Evolutionary conservation across 306 rosid species (phyloP).

Genomic region (Morella rubra): DNA sequence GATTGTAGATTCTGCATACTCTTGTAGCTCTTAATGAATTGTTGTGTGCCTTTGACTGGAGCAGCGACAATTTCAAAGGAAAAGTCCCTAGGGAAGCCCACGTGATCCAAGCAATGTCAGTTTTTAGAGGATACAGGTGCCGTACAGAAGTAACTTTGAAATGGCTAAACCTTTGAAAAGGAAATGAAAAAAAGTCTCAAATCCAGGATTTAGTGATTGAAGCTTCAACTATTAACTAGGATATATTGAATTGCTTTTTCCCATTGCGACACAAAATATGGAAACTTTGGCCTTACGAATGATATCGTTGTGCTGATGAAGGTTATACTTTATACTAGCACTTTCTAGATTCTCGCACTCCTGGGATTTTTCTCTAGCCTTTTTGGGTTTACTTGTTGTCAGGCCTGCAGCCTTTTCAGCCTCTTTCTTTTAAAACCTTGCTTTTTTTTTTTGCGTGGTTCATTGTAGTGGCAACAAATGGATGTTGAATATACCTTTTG

Average conservation of each 20-base stretch:
- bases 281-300: too few species aligned
- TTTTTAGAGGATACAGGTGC: background rate
- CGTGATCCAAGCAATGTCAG: background rate
- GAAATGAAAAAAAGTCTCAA: too few species aligned
- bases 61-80: too few species aligned
- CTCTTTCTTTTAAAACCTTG: background rate
- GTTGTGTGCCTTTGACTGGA: background rate
- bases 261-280: background rate
- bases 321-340: too few species aligned
- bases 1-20: background rate
- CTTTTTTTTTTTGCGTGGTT: slow-evolving; percentile 9
- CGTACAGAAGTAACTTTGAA: background rate
- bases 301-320: too few species aligned
- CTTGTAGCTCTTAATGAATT: background rate
- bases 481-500: slow-evolving; percentile 97
- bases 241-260: background rate
- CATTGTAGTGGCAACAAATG: slow-evolving; percentile 98
- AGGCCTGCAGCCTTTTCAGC: background rate
- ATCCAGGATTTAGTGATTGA: background rate
- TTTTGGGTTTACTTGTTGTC: background rate
- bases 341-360: too few species aligned
- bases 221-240: background rate
- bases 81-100: background rate
- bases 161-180: background rate
- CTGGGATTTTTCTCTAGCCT: too few species aligned